A percentile compares a stretch with the other conserved stretches of the same genome.
Evolutionary conservation across 2,329 filamentous ascomycete species (phyloP).

Genomic region (Hymenoscyphus infarciens): DNA sequence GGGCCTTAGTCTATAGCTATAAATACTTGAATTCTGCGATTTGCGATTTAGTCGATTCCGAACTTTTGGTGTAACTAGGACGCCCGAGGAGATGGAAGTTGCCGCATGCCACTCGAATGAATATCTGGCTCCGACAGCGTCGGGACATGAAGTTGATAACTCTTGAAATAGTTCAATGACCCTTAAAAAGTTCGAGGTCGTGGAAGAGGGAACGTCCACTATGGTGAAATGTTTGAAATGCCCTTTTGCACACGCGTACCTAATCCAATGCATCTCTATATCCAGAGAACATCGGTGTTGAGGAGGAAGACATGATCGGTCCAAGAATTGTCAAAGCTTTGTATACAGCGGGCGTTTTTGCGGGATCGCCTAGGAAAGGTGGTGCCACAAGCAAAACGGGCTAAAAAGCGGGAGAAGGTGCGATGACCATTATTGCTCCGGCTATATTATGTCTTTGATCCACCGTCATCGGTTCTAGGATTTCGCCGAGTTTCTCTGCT

Average conservation of each 20-base stretch:
- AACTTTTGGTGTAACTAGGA: too few species aligned
- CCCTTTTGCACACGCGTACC: conserved; percentile 7
- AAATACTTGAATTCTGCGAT: too few species aligned
- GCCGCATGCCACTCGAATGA: conserved; percentile 14
- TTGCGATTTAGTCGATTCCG: too few species aligned
- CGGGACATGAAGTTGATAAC: conserved; percentile 8
- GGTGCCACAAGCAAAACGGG: conserved; percentile 13
- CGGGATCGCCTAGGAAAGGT: not conserved
- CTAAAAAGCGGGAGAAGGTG: conserved; percentile 4
- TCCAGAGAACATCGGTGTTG: conserved; percentile 4
- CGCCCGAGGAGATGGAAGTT: too few species aligned
- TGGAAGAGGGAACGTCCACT: conserved; percentile 8
- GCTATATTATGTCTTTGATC: conserved; percentile 7
- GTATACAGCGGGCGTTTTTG: conserved; percentile 5
- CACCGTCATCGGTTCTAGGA: conserved; percentile 20
- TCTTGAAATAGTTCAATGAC: conserved; percentile 10
- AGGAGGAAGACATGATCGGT: not conserved
- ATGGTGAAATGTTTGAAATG: conserved; percentile 13
- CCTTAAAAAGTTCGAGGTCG: conserved; percentile 7
- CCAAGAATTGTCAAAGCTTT: not conserved
- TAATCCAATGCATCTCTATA: conserved; percentile 9
- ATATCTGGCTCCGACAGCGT: conserved; percentile 12
- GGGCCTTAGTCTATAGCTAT: too few species aligned
- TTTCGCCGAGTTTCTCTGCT: conserved; percentile 28
- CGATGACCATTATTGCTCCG: conserved; percentile 15